Evolutionary conservation across 306 rosid genomes (phyloP), one percentile per base, ranked within the genome.

Genomic region (Luffa acutangula): DNA sequence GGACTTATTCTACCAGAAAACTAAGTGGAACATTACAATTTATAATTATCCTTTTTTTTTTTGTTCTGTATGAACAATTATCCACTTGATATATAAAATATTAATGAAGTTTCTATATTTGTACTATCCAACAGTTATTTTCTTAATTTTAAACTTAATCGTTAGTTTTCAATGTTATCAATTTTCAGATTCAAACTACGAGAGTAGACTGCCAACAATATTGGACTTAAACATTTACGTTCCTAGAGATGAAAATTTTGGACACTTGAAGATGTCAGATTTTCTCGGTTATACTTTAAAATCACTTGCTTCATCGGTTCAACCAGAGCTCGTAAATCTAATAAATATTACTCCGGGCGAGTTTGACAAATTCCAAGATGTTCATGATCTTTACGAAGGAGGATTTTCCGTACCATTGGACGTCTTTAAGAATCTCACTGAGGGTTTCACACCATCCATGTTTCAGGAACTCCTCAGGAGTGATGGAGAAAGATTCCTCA

Each of bases 241-340:
- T 51, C 98, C 97, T 10, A 89, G 92, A 78, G 97, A 92, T 65
- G 98, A 94, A 75, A 87, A 87, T 72, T 92, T 94, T 78, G 92
- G 93, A 10, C 93, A 90, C 83, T 76, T 92, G 83, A 94, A 94
- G 84, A 63, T 94, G 86, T 21, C 94, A 6, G 97, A 94, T 58
- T 92, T 92, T 77, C 85, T 94, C 43, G 94, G 86, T 48, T 84
- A 83, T 84, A 88, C 90, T 21, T 39, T 94, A 77, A 89, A 94
- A 79, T 80, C 97, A 36, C 15, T 91, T 48, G 77, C 80, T 62
- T 95, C 90, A 84, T 67, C 91, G 36, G 41, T 90, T 25, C 85
- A 86, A 69, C 97, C 97, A 6, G 90, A 86, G 83, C 21, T 94
- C 20, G 90, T 83, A 71, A 82, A 91, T 43, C 54, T 87, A 20